These are phyloP conservation scores for Coemansia biformis DNA, from an alignment of 192 early-diverging fungal species.

Conservation along the genomic window DNA sequence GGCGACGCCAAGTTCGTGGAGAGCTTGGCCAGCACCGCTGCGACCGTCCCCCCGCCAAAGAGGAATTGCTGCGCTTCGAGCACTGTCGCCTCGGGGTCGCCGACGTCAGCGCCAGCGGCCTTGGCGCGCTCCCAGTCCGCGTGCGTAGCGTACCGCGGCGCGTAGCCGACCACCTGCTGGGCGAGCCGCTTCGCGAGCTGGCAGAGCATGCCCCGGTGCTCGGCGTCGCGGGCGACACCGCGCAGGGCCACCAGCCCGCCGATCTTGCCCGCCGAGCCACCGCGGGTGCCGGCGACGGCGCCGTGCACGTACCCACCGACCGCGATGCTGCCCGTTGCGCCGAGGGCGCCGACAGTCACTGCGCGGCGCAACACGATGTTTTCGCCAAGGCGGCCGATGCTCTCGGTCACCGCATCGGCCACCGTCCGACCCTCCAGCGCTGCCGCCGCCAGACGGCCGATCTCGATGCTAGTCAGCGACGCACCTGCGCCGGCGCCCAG, in stretches of 20 bases:
- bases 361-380: constrained; percentile 79
- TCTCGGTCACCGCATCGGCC: constrained; percentile 62
- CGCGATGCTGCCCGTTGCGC: constrained; percentile 18
- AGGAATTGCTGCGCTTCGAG: constrained; percentile 70
- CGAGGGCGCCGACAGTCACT: constrained; percentile 16
- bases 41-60: constrained; percentile 65
- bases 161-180: constrained; percentile 83
- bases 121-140: constrained; percentile 47
- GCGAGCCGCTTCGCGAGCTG: constrained; percentile 69
- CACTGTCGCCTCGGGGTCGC: constrained; percentile 40
- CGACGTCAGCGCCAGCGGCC: constrained; percentile 5
- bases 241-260: constrained; percentile 69
- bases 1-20: constrained; percentile 48
- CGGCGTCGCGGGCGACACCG: constrained; percentile 10
- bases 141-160: constrained; percentile 52
- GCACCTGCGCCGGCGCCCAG: background rate
- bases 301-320: constrained; percentile 72
- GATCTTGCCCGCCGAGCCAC: constrained; percentile 63
- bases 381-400: constrained; percentile 84
- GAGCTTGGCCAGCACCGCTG: constrained; percentile 54
- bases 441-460: background rate
- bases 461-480: constrained; percentile 9
- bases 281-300: constrained; percentile 32
- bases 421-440: constrained; percentile 42
- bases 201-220: constrained; percentile 35